These are phyloP conservation scores for Simplicillium aogashimaense DNA, from an alignment of 2,329 filamentous ascomycete genomes.

Conservation along the genomic window DNA sequence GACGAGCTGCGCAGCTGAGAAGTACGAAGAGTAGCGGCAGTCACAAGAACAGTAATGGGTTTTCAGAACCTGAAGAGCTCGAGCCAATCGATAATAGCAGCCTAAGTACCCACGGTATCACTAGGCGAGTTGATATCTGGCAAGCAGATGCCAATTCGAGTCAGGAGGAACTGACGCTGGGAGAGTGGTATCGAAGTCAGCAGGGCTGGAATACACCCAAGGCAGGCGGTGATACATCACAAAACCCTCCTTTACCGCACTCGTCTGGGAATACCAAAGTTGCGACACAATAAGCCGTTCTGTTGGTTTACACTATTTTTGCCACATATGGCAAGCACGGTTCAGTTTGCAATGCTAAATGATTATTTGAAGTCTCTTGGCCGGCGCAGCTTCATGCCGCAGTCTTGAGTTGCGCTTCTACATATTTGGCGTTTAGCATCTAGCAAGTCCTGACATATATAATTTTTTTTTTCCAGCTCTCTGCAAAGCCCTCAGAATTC, in stretches of 20 bases:
- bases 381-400: too few relatives aligned
- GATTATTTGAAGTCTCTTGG: too few relatives aligned
- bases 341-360: too few relatives aligned
- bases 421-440: too few relatives aligned
- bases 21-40: neutral
- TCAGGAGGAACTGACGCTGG: slow-evolving; percentile 5
- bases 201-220: neutral
- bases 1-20: neutral
- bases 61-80: neutral
- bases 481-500: too few relatives aligned
- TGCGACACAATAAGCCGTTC: too few relatives aligned
- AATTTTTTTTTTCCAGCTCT: too few relatives aligned
- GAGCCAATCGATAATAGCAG: neutral
- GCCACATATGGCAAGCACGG: too few relatives aligned
- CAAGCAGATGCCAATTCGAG: slow-evolving; percentile 1
- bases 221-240: neutral
- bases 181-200: slow-evolving; percentile 3
- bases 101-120: neutral
- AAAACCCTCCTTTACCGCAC: neutral
- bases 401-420: too few relatives aligned
- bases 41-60: neutral
- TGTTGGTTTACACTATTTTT: too few relatives aligned
- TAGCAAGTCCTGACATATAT: too few relatives aligned
- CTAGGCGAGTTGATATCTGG: slow-evolving; percentile 1
- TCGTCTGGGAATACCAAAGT: neutral